Percentiles rank a stretch among this genome's conserved stretches.
Evolutionary conservation across 2,329 filamentous ascomycete genomes (phyloP).

Genomic region (Westerdykella ornata): DNA sequence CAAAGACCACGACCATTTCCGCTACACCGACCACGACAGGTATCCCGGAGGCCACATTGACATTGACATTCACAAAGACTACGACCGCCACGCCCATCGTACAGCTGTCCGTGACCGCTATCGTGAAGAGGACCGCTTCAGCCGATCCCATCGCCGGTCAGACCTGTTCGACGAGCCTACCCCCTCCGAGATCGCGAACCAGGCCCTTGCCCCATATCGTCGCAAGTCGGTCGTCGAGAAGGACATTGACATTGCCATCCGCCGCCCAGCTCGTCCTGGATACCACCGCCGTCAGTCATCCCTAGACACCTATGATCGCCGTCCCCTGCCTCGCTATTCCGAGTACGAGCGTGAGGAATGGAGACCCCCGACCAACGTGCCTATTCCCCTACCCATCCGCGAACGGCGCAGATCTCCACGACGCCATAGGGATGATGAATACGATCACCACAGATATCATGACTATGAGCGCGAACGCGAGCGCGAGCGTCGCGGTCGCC

Average conservation of each 20-base stretch:
- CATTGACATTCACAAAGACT: slow-evolving; percentile 39
- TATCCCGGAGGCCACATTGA: slow-evolving; percentile 39
- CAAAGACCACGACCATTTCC: slow-evolving; percentile 35
- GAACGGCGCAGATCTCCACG: slow-evolving; percentile 44
- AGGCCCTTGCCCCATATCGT: slow-evolving; percentile 53
- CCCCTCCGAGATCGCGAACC: slow-evolving; percentile 44
- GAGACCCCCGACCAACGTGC: slow-evolving; percentile 60
- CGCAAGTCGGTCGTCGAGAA: slow-evolving; percentile 53
- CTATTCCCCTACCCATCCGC: slow-evolving; percentile 57
- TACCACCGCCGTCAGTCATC: slow-evolving; percentile 78
- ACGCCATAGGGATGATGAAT: slow-evolving; percentile 61
- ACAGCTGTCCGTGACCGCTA: slow-evolving; percentile 45
- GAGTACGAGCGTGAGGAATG: slow-evolving; percentile 53
- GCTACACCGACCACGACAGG: slow-evolving; percentile 42
- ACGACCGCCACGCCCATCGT: slow-evolving; percentile 34
- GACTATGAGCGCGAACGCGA: slow-evolving; percentile 16
- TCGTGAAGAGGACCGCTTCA: slow-evolving; percentile 50
- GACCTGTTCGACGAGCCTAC: slow-evolving; percentile 45
- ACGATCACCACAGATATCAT: slow-evolving; percentile 50
- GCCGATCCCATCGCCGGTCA: slow-evolving; percentile 33
- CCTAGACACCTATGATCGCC: slow-evolving; percentile 81
- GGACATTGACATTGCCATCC: slow-evolving; percentile 50
- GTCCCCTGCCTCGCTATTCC: slow-evolving; percentile 53
- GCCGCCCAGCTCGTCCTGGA: slow-evolving; percentile 54
- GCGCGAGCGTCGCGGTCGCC: not conserved